These are phyloP conservation scores for Epichloe bromicola DNA, from an alignment of 2,329 filamentous ascomycete species.

Conservation along the genomic window DNA sequence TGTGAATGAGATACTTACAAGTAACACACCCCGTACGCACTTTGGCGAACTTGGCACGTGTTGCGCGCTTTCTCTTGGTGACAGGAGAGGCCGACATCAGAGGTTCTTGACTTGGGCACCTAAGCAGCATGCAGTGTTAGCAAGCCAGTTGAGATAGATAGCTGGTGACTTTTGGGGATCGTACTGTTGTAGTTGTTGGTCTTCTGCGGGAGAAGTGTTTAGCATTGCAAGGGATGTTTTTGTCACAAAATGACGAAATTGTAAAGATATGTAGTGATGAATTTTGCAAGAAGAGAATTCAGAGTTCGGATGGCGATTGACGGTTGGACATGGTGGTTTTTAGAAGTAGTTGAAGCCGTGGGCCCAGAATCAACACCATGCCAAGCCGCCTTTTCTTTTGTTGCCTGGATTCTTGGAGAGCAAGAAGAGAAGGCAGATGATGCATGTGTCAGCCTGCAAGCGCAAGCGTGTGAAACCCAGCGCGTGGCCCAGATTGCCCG, in stretches of 20 bases:
- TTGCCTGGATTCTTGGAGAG: neutral
- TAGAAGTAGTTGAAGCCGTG: neutral
- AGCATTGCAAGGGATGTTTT: neutral
- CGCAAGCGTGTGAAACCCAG: conserved; percentile 1
- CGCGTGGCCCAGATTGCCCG: neutral
- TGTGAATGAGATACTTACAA: conserved; percentile 14
- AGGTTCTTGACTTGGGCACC: neutral
- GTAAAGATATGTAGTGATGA: neutral
- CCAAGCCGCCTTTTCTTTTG: neutral
- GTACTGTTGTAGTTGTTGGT: conserved; percentile 1
- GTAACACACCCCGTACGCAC: conserved; percentile 20
- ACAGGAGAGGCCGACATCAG: conserved; percentile 9
- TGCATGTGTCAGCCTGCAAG: neutral
- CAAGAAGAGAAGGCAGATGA: neutral
- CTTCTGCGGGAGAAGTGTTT: neutral
- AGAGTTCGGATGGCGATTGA: neutral
- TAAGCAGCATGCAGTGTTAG: neutral
- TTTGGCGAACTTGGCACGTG: conserved; percentile 18
- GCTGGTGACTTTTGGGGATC: neutral
- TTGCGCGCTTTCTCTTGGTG: conserved; percentile 7
- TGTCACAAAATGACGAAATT: neutral
- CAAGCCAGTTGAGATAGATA: neutral
- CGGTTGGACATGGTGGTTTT: neutral
- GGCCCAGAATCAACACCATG: conserved; percentile 1
- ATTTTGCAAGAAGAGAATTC: neutral